phyloP scores from a whole-genome alignment of 805 yeast genomes.

The Candida odintsovae region DNA sequence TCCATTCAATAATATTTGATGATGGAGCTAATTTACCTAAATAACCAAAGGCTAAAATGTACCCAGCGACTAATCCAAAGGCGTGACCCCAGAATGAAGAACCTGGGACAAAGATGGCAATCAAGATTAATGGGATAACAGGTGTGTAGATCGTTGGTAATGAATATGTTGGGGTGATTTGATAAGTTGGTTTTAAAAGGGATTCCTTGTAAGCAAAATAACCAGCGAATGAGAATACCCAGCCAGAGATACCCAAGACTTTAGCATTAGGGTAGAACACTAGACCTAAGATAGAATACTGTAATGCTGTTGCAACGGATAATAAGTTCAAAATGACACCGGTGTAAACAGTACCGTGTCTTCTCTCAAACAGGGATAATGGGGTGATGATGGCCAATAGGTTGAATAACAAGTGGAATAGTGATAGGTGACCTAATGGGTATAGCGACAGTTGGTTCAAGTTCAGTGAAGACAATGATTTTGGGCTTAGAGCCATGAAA shows the following conservation, averaged over 20 bases:
- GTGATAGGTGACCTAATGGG: slow-evolving; percentile 60
- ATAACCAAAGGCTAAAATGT: slow-evolving; percentile 50
- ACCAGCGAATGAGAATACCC: slow-evolving; percentile 64
- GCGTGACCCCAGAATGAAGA: slow-evolving; percentile 73
- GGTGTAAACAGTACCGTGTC: slow-evolving; percentile 80
- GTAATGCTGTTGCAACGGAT: slow-evolving; percentile 58
- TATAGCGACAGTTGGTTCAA: slow-evolving; percentile 48
- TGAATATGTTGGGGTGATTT: slow-evolving; percentile 31
- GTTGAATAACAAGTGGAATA: slow-evolving; percentile 59
- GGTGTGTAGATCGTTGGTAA: slow-evolving; percentile 63
- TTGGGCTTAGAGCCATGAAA: slow-evolving; percentile 47
- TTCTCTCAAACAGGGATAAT: slow-evolving; percentile 58
- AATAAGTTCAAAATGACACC: slow-evolving; percentile 72
- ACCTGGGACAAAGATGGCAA: slow-evolving; percentile 52
- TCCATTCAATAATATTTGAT: slow-evolving; percentile 51
- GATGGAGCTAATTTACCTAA: slow-evolving; percentile 61
- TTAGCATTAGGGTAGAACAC: slow-evolving; percentile 44
- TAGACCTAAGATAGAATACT: slow-evolving; percentile 24
- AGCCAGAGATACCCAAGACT: slow-evolving; percentile 65
- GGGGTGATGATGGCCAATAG: slow-evolving; percentile 51
- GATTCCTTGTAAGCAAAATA: slow-evolving; percentile 50
- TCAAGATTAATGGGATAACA: slow-evolving; percentile 40
- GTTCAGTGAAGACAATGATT: slow-evolving; percentile 43
- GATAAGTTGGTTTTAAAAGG: slow-evolving; percentile 34
- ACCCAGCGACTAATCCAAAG: slow-evolving; percentile 64